Base-by-base conservation (phyloP, 371 early-diverging fungal genomes). In the Rhizomucor miehei region DNA sequence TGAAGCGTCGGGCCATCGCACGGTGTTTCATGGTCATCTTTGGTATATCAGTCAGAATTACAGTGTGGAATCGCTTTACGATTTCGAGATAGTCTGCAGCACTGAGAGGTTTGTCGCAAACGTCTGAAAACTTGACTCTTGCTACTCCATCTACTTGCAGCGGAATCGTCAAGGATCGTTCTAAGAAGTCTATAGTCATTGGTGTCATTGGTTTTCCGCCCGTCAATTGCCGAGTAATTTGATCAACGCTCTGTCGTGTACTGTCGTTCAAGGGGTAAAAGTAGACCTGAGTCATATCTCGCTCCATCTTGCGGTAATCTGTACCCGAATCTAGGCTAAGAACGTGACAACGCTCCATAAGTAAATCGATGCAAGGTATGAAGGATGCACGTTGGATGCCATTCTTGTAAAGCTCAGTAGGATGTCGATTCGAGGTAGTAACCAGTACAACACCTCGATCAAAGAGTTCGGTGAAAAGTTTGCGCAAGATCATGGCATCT, bases 401-500 rank as follows among this genome's bases (percentile, higher is more conserved):
- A 60, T 95, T 95, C 71, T 89, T 85, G 77, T 97, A 98, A 41
- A 98, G 76, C 38, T 95, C 89, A 21, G 91, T 90, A 1, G 97
- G 98, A 44, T 87, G 94, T n/a, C 98, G 73, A 65, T 98, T 98
- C 11, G 92, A 91, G 0, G 97, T 98, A 5, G 91, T 89, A 11
- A 98, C 87, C 11, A 97, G 60, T 1, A 95, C 89, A 2, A 94
- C 89, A n/a, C 95, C 95, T n/a, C 88, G 79, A 13, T 75, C 62
- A 51, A 94, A 90, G 24, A 97, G 69, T 53, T 90, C 91, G 2
- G 81, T 77, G 60, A 94, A 84, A 17, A 98, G 71, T 12, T 89
- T 85, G 13, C 94, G 80, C 40, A 96, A 60, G 44, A 98, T 84
- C 97, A 96, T 96, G 49, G 98, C 98, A 64, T 97, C 97, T 1